Base-by-base conservation (phyloP, 2,329 filamentous ascomycete species). In the Colletotrichum costaricense region DNA sequence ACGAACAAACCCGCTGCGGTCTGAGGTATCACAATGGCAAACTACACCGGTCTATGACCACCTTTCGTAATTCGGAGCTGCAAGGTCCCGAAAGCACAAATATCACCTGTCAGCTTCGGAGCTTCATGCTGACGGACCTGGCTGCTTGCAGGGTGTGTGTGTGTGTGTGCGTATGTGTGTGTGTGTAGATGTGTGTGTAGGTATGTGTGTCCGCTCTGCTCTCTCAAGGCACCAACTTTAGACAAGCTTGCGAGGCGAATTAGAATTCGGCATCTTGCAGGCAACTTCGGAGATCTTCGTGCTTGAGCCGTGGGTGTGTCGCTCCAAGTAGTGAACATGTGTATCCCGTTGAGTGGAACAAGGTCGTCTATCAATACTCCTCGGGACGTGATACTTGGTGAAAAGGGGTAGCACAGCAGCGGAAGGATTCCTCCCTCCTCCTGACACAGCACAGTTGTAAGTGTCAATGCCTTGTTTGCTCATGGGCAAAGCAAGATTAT, bases 61-160 rank as follows among this genome's bases (percentile, higher is more conserved):
- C 46, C 28, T 12, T 60, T 60, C n/a, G 42, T 42, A 62, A 59
- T 38, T 49, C 59, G 69, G 60, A 69, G 67, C 60, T 75, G 75
- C 67, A 74, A 74, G 64, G 70, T 67, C 75, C 75, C 70, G 70
- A 63, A 35, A 16, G 28, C 33, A 66, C 24, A 22, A 63, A 16
- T 35, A 57, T 64, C 26, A 35, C 54, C 52, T 55, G 58, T 66
- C 57, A 69, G 57, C 63, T 56, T 52, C n/a, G 72, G 26, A n/a
- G 28, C 46, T 46, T 63, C 38, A 26, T 49, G 68, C 52, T 63
- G 54, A 55, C 63, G 49, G 24, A 16, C 55, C 63, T 49, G 63
- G 72, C 30, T 63, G 49, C 57, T 42, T 59, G 52, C 56, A 72
- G 68, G 30, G 63, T n/a, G 30, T 19, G 38, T 16, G 35, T 38